phyloP scores from a whole-genome alignment of 768 basidiomycete species.

The Suillus brevipes region DNA sequence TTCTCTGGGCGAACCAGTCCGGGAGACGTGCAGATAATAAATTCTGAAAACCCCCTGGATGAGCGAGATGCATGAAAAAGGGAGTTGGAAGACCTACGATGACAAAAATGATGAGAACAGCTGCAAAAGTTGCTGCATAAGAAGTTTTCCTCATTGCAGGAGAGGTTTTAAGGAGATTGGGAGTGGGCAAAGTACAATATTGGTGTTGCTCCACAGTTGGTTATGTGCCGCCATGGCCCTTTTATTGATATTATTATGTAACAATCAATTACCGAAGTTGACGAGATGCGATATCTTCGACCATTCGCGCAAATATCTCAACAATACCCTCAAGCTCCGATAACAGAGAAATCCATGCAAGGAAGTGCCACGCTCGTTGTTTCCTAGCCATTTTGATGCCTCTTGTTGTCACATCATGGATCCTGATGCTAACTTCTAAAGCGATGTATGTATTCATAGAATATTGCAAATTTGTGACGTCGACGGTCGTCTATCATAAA shows the following conservation, averaged over 20 bases:
- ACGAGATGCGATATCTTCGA: not conserved
- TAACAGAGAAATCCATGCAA: not conserved
- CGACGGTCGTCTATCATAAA: not conserved
- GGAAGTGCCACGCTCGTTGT: not conserved
- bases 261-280: not conserved
- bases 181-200: not conserved
- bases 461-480: not conserved
- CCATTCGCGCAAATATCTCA: slow-evolving; percentile 30
- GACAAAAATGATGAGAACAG: slow-evolving; percentile 48
- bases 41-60: slow-evolving; percentile 42
- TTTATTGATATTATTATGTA: slow-evolving; percentile 1
- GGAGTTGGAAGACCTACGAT: slow-evolving; percentile 43
- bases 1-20: slow-evolving; percentile 57
- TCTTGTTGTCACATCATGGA: not conserved
- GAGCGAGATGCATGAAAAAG: not conserved
- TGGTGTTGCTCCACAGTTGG: slow-evolving; percentile 9
- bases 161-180: not conserved
- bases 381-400: not conserved
- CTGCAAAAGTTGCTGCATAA: slow-evolving; percentile 63
- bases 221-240: not conserved
- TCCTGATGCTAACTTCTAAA: not conserved
- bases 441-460: not conserved
- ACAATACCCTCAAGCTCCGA: not conserved
- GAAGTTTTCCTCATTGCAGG: slow-evolving; percentile 64
- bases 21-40: slow-evolving; percentile 52